Evolutionary conservation across 192 early-diverging fungal species (phyloP), one percentile per base, ranked within the genome.

Genomic region (Neocallimastix lanati): DNA sequence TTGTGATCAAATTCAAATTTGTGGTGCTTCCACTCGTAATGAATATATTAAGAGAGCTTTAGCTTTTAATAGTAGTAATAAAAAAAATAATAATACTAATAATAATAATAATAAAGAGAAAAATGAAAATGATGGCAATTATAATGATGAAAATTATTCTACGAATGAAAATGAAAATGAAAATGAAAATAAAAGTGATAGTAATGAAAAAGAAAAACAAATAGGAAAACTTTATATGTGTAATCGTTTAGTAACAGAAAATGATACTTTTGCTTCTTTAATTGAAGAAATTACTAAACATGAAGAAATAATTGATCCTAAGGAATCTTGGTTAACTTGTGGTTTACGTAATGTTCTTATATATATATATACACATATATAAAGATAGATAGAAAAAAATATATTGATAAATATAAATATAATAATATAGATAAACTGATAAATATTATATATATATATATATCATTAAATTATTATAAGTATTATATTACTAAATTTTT

Each of bases 1-100:
- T 80, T 86, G 89, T 16, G 86, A 90, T 77, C 84, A 85, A 18
- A 83, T 92, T 21, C 93, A 94, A 78, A 94, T 92, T 13, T 91
- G 89, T 80, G 92, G 93, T 0, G 92, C 92, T 13, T 87, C 91
- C 76, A 84, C 86, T n/a, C 88, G 88, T 36, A 86, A 87, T 30
- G 85, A 82, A 30, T 81, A 82, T 67, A 88, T 91, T 0, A 81
- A 84, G 40, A 91, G 90, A 78, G 12, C 81, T 13, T 50, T 50
- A 50, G 40, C 40, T 4, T 21, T 21, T 50, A 21, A 50, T 50
- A 21, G 21, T 21, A 50, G 1, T 21, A 50, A 50, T 21, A 50
- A 50, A 13, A 37, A 7, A 21, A 50, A 50, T 50, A 21, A 50
- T 21, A 13, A 50, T 21, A 21, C 14, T 13, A 6, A 50, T 16